A percentile compares a stretch with the other conserved stretches of the same genome.
These are phyloP conservation scores for Phytophthora pisi DNA, from an alignment of 352 stramenopile species.

Conservation along the genomic window DNA sequence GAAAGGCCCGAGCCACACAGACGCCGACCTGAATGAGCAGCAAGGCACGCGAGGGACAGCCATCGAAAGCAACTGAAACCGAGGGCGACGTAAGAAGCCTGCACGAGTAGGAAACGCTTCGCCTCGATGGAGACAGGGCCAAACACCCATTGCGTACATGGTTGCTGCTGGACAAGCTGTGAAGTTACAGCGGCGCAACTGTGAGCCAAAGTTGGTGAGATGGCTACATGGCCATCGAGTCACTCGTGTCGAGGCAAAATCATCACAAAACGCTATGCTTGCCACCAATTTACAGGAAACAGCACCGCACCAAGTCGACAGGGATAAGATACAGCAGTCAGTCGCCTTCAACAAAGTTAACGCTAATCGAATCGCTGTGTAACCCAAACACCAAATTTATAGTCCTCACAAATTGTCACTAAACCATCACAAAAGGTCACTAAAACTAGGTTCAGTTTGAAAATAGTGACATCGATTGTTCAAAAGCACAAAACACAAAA, in stretches of 20 bases:
- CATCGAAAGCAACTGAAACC: slow-evolving; percentile 7
- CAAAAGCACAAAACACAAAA: slow-evolving; percentile 2
- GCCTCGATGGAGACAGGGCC: neutral
- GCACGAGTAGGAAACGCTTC: slow-evolving; percentile 3
- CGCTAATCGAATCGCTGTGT: neutral
- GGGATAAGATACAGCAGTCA: too few relatives aligned
- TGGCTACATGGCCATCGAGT: neutral
- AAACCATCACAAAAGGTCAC: neutral
- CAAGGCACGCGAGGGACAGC: slow-evolving; percentile 7
- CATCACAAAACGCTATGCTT: neutral
- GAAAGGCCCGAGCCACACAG: slow-evolving; percentile 7
- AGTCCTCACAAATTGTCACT: neutral
- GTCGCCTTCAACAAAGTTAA: neutral
- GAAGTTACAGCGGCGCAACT: neutral
- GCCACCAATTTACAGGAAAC: neutral
- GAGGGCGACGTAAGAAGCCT: neutral
- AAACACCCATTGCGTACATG: neutral
- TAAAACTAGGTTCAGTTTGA: neutral
- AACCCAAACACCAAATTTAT: neutral
- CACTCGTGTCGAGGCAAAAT: neutral
- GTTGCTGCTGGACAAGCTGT: neutral
- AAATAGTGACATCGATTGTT: neutral
- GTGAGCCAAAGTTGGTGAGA: neutral
- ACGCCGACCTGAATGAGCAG: neutral
- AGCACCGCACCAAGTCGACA: neutral